Percentiles rank a stretch among this genome's conserved stretches.
phyloP scores from a whole-genome alignment of 2,329 filamentous ascomycete species.

The Madurella mycetomatis region DNA sequence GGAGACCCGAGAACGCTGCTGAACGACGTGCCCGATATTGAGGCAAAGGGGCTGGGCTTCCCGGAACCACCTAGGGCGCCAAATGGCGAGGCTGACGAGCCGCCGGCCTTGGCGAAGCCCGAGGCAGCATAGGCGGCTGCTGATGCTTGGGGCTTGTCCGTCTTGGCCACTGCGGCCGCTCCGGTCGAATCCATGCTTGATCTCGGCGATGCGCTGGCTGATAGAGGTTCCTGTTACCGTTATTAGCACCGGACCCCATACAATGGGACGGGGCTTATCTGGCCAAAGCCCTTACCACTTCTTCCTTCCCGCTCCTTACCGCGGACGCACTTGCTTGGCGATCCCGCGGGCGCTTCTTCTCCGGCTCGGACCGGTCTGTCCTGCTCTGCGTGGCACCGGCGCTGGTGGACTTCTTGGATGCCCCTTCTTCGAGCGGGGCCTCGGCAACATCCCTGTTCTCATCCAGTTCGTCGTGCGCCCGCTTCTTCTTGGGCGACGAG shows the following conservation, averaged over 20 bases:
- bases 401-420: slow-evolving; percentile 30
- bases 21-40: slow-evolving; percentile 37
- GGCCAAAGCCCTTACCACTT: slow-evolving; percentile 16
- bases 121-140: slow-evolving; percentile 63
- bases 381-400: slow-evolving; percentile 36
- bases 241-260: slow-evolving; percentile 7
- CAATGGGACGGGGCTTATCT: background rate
- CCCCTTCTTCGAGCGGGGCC: slow-evolving; percentile 39
- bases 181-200: slow-evolving; percentile 19
- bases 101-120: slow-evolving; percentile 62
- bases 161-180: slow-evolving; percentile 23
- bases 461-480: slow-evolving; percentile 56
- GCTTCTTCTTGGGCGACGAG: slow-evolving; percentile 63
- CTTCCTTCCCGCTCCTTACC: slow-evolving; percentile 18
- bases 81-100: slow-evolving; percentile 60
- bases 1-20: slow-evolving; percentile 34
- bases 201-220: slow-evolving; percentile 18
- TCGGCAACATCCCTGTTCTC: slow-evolving; percentile 36
- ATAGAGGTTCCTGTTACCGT: slow-evolving; percentile 19
- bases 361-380: slow-evolving; percentile 54
- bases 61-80: slow-evolving; percentile 46
- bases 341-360: slow-evolving; percentile 62
- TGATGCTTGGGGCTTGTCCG: slow-evolving; percentile 42
- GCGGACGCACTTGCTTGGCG: slow-evolving; percentile 31
- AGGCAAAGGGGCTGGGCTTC: slow-evolving; percentile 48